Evolutionary conservation across 148 eudicot species (phyloP).

Genomic region (Fagopyrum tataricum): DNA sequence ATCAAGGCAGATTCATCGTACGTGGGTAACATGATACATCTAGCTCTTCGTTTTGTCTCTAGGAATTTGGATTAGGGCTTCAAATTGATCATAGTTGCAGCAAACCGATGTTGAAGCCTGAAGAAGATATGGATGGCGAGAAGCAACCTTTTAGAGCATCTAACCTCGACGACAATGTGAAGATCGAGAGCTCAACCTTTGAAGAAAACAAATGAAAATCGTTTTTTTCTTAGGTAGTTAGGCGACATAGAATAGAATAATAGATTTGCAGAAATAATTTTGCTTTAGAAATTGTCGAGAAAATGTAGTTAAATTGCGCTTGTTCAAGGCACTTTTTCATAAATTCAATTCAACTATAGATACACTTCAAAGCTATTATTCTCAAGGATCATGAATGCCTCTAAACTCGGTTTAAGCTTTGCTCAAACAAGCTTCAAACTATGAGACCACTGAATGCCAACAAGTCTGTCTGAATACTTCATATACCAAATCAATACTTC

Average conservation of each 20-base stretch:
- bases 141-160: neutral
- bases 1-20: no score
- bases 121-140: neutral
- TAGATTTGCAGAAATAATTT: neutral
- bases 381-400: neutral
- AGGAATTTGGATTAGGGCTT: no score
- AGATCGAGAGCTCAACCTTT: neutral
- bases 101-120: neutral
- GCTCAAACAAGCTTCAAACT: neutral
- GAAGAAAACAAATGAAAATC: neutral
- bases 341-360: no score
- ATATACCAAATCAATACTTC: neutral
- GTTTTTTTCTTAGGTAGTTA: neutral
- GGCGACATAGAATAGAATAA: slow-evolving; percentile 1
- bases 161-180: neutral
- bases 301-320: neutral
- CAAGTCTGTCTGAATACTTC: neutral
- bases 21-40: no score
- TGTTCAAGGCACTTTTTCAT: neutral
- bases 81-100: neutral
- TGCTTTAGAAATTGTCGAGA: neutral
- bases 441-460: neutral
- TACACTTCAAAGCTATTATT: neutral
- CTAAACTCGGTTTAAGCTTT: no score
- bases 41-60: no score